phyloP scores from a whole-genome alignment of 1,284 basidiomycete species.

The Volvariella volvacea region DNA sequence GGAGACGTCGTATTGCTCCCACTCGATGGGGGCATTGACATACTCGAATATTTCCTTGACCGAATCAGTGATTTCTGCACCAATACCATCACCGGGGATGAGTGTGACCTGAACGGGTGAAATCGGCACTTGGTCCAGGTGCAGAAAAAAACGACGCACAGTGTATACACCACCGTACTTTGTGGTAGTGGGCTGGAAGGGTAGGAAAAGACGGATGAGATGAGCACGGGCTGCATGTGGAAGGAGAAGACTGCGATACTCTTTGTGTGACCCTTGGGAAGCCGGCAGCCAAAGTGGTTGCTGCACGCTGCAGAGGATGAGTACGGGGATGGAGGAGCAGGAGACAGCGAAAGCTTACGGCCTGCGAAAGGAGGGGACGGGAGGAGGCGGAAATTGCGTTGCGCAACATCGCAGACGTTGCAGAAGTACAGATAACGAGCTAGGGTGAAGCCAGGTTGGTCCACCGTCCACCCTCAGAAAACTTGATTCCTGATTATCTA shows the following conservation, averaged over 20 bases:
- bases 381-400: conserved; percentile 51
- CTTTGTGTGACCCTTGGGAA: conserved; percentile 71
- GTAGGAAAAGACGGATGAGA: conserved; percentile 5
- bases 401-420: conserved; percentile 54
- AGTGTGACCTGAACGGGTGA: conserved; percentile 68
- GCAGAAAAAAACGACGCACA: conserved; percentile 37
- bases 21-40: conserved; percentile 97
- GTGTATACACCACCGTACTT: conserved; percentile 96
- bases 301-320: conserved; percentile 43
- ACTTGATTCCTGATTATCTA: no score
- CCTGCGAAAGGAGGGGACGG: conserved; percentile 45
- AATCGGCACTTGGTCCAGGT: conserved; percentile 12
- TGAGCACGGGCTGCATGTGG: not conserved
- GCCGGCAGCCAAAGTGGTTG: conserved; percentile 76
- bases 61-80: conserved; percentile 94
- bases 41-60: conserved; percentile 99
- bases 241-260: conserved; percentile 28
- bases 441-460: conserved; percentile 13
- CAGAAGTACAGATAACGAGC: conserved; percentile 14
- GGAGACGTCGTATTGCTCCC: conserved; percentile 98
- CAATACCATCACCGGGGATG: conserved; percentile 96
- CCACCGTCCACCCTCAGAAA: not conserved
- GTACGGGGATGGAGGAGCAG: conserved; percentile 8
- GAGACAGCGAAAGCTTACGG: conserved; percentile 32
- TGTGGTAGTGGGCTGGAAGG: conserved; percentile 67